Percentiles rank a stretch among this genome's conserved stretches.
These are phyloP conservation scores for Alectoria sarmentosa DNA, from an alignment of 495 filamentous ascomycete genomes.

Conservation along the genomic window DNA sequence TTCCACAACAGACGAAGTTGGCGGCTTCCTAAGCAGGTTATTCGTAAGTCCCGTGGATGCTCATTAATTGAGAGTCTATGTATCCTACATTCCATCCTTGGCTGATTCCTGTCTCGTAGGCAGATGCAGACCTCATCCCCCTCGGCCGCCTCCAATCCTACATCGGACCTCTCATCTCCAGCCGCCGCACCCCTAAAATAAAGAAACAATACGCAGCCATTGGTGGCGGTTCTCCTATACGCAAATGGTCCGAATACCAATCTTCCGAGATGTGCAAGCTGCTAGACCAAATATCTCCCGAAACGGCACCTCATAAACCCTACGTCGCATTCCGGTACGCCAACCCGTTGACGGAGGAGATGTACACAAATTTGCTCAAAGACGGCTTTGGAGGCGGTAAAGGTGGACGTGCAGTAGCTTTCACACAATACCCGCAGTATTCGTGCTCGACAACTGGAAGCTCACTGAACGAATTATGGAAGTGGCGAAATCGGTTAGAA, in stretches of 20 bases:
- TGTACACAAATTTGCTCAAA: slow-evolving; percentile 69
- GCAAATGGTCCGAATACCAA: slow-evolving; percentile 96
- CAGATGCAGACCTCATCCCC: slow-evolving; percentile 94
- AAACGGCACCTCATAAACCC: slow-evolving; percentile 94
- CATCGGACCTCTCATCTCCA: slow-evolving; percentile 78
- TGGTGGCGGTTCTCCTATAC: slow-evolving; percentile 92
- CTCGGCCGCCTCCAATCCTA: slow-evolving; percentile 88
- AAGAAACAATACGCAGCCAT: slow-evolving; percentile 91
- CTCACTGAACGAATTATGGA: slow-evolving; percentile 95
- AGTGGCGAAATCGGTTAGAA: slow-evolving; percentile 84
- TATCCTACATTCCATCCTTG: background rate
- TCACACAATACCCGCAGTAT: slow-evolving; percentile 98
- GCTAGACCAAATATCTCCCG: slow-evolving; percentile 79
- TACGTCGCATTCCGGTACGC: slow-evolving; percentile 99
- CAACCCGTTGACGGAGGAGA: slow-evolving; percentile 86
- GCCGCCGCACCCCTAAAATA: slow-evolving; percentile 88
- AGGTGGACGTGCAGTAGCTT: slow-evolving; percentile 88
- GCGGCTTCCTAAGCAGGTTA: slow-evolving; percentile 83
- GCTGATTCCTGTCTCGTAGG: slow-evolving; percentile 38
- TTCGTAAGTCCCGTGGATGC: slow-evolving; percentile 54
- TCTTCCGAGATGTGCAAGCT: slow-evolving; percentile 92
- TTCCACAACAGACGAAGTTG: slow-evolving; percentile 79
- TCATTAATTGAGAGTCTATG: background rate
- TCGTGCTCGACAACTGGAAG: slow-evolving; percentile 98
- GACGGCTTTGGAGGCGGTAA: slow-evolving; percentile 86